phyloP scores from a whole-genome alignment of 257 asterid genomes.

The Nicotiana attenuata region DNA sequence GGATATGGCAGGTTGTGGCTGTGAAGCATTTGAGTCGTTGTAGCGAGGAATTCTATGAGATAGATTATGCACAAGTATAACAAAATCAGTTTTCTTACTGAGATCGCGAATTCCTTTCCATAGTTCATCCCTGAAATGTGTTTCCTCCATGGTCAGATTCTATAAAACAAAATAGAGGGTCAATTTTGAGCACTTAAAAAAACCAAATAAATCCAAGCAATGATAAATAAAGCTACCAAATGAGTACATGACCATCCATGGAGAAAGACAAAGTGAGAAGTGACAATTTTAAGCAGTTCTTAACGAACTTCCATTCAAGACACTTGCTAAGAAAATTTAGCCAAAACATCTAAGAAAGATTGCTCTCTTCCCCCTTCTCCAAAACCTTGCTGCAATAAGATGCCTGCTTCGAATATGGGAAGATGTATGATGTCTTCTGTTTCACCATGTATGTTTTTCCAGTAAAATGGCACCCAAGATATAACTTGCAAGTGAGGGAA shows the following conservation, averaged over 20 bases:
- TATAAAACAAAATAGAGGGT: slow-evolving; percentile 31
- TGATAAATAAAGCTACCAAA: background rate
- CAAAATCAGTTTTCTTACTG: slow-evolving; percentile 76
- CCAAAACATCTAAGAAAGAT: background rate
- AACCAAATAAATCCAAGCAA: slow-evolving; percentile 7
- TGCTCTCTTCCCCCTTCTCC: background rate
- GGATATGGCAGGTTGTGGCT: slow-evolving; percentile 61
- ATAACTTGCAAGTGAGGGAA: background rate
- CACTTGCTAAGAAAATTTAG: background rate
- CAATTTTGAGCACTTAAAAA: background rate
- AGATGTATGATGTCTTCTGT: background rate
- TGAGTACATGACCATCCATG: background rate
- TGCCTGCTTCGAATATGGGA: background rate
- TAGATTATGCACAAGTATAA: slow-evolving; percentile 91
- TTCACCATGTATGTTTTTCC: background rate
- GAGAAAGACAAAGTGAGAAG: background rate
- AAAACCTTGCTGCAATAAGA: background rate
- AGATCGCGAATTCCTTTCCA: slow-evolving; percentile 97
- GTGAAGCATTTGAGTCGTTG: slow-evolving; percentile 44
- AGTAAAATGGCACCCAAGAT: background rate
- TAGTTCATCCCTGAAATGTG: slow-evolving; percentile 85
- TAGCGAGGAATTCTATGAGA: slow-evolving; percentile 86
- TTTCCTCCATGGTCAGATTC: slow-evolving; percentile 73
- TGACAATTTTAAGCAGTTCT: background rate
- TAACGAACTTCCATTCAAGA: background rate